These are phyloP conservation scores for Beauveria sp. DNA, from an alignment of 2,329 filamentous ascomycete species.

Conservation along the genomic window DNA sequence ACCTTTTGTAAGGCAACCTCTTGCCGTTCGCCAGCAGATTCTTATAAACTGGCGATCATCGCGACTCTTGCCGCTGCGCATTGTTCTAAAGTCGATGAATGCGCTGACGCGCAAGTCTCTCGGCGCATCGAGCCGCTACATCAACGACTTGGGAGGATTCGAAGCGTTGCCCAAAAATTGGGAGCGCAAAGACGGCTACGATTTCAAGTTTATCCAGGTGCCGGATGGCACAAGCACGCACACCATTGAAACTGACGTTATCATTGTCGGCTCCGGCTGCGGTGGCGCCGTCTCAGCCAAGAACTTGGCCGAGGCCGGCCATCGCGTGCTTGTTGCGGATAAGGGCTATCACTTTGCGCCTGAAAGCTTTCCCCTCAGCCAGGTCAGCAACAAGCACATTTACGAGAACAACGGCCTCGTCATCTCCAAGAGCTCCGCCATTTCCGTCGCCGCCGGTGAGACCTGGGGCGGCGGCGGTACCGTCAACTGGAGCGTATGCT, in stretches of 20 bases:
- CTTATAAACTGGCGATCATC: constrained; percentile 55
- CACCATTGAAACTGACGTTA: constrained; percentile 67
- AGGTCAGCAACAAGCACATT: constrained; percentile 51
- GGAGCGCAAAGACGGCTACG: constrained; percentile 38
- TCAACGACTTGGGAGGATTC: constrained; percentile 50
- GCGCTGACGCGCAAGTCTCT: constrained; percentile 47
- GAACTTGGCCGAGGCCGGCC: constrained; percentile 68
- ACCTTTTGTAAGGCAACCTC: constrained; percentile 53
- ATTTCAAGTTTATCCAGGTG: constrained; percentile 57
- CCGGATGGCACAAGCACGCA: constrained; percentile 35
- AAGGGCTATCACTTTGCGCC: constrained; percentile 73
- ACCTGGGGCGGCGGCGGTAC: constrained; percentile 83
- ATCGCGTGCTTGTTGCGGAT: constrained; percentile 72
- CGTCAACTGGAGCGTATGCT: constrained; percentile 70
- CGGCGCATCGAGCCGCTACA: constrained; percentile 46
- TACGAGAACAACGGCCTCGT: constrained; percentile 60
- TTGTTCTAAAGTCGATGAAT: constrained; percentile 48
- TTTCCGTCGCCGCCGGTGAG: constrained; percentile 59
- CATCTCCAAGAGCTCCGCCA: constrained; percentile 47
- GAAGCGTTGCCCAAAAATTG: constrained; percentile 45
- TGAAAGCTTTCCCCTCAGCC: constrained; percentile 66
- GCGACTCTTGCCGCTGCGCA: constrained; percentile 45
- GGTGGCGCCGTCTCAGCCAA: constrained; percentile 78
- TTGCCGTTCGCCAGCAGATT: constrained; percentile 53
- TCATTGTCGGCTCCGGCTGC: constrained; percentile 81